phyloP scores from a whole-genome alignment of 1,139 yeast species.

The Blastobotrys raffinosifermentans region DNA sequence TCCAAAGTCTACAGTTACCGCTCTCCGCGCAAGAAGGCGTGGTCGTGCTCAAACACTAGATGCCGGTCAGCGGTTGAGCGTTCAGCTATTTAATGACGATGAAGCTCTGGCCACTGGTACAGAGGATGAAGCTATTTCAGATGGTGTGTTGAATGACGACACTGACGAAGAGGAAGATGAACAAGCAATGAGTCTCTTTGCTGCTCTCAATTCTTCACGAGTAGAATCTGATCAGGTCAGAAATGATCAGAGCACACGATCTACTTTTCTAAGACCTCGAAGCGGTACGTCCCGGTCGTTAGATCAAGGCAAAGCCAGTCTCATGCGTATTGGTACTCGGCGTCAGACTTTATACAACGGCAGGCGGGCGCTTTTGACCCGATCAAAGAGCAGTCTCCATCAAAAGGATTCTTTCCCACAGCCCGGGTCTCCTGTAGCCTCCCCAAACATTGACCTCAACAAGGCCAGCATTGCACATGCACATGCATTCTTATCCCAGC shows the following conservation, averaged over 20 bases:
- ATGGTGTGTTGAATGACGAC: constrained; percentile 8
- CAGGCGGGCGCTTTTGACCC: constrained; percentile 5
- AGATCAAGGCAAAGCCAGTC: constrained; percentile 18
- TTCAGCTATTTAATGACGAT: constrained; percentile 1
- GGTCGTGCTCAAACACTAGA: constrained; percentile 17
- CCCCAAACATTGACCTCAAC: constrained; percentile 31
- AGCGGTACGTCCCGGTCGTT: constrained; percentile 22
- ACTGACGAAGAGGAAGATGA: constrained; percentile 24
- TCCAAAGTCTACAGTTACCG: constrained; percentile 8
- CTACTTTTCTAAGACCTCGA: constrained; percentile 21
- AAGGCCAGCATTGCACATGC: constrained; percentile 40
- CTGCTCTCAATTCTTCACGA: constrained; percentile 18
- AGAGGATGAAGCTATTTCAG: constrained; percentile 7
- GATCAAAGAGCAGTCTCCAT: constrained; percentile 8
- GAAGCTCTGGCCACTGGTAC: constrained; percentile 7
- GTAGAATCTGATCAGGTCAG: constrained; percentile 3
- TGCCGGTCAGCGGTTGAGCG: constrained; percentile 18
- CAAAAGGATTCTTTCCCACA: constrained; percentile 3
- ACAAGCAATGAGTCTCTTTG: constrained; percentile 23
- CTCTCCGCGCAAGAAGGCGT: constrained; percentile 7
- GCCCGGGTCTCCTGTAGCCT: constrained; percentile 8
- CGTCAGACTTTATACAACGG: constrained; percentile 20
- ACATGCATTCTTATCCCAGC: constrained; percentile 49
- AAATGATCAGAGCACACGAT: constrained; percentile 2
- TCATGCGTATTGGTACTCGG: constrained; percentile 24